Evolutionary conservation across 106 monocot species (phyloP).

Genomic region (Hemerocallis citrina): DNA sequence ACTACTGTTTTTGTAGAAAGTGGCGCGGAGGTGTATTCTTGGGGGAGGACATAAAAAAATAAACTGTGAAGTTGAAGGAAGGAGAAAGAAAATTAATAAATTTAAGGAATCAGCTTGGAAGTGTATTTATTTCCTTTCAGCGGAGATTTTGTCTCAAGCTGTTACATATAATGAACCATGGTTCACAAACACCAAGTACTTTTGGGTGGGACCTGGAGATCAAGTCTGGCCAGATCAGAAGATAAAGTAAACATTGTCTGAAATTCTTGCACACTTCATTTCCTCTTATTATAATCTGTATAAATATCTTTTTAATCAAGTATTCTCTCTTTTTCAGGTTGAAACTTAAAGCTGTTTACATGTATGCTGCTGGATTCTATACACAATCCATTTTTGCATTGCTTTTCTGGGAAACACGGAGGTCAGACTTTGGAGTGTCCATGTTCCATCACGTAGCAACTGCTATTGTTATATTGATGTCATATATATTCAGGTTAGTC

Average conservation of each 20-base stretch:
- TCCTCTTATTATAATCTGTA: background rate
- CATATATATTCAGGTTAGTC: constrained; percentile 73
- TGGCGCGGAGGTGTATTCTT: constrained; percentile 44
- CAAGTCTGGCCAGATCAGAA: constrained; percentile 87
- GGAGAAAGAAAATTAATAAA: constrained; percentile 63
- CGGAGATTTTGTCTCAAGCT: constrained; percentile 54
- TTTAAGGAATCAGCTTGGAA: constrained; percentile 99
- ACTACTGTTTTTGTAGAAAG: constrained; percentile 27
- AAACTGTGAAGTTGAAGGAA: constrained; percentile 33
- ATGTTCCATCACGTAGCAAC: constrained; percentile 91
- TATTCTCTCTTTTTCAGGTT: constrained; percentile 32
- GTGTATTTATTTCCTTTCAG: constrained; percentile 73
- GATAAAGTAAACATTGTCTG: constrained; percentile 45
- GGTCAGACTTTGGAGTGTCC: constrained; percentile 87
- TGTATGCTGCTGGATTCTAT: constrained; percentile 91
- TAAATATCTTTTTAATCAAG: background rate
- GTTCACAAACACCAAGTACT: constrained; percentile 73
- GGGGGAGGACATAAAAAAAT: constrained; percentile 44
- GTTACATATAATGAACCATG: constrained; percentile 91
- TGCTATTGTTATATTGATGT: constrained; percentile 63
- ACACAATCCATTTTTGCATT: constrained; percentile 88
- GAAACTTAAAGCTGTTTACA: constrained; percentile 76
- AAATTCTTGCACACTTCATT: background rate
- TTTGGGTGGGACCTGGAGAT: constrained; percentile 90
- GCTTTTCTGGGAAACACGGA: constrained; percentile 92